phyloP scores from a whole-genome alignment of 352 stramenopile species.

The Pythium biforme region DNA sequence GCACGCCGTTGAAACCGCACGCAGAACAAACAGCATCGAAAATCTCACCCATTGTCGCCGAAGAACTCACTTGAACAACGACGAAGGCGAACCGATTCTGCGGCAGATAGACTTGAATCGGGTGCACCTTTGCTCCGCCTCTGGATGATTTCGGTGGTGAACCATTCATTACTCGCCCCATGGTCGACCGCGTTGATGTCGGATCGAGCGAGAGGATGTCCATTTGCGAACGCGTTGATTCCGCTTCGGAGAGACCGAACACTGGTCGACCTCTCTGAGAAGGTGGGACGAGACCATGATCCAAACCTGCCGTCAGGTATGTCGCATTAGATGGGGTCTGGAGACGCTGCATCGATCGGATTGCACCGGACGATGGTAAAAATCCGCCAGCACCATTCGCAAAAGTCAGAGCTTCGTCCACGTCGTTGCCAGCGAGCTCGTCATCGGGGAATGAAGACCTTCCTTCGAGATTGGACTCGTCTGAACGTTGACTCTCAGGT shows the following conservation, averaged over 20 bases:
- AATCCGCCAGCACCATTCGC: conserved; percentile 34
- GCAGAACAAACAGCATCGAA: conserved; percentile 78
- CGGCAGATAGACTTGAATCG: conserved; percentile 79
- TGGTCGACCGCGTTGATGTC: conserved; percentile 51
- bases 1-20: conserved; percentile 68
- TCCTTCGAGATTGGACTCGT: conserved; percentile 3
- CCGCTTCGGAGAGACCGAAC: conserved; percentile 45
- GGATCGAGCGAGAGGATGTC: conserved; percentile 62
- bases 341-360: conserved; percentile 64
- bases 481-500: conserved; percentile 30
- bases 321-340: conserved; percentile 54
- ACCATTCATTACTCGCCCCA: conserved; percentile 18
- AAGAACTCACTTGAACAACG: conserved; percentile 59
- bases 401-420: conserved; percentile 34
- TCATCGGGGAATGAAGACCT: conserved; percentile 22
- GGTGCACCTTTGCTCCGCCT: conserved; percentile 37
- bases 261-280: conserved; percentile 51
- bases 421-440: conserved; percentile 34
- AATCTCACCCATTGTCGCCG: conserved; percentile 59
- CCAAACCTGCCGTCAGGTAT: conserved; percentile 24
- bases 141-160: conserved; percentile 45
- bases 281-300: conserved; percentile 20
- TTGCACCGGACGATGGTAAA: conserved; percentile 48
- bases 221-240: conserved; percentile 52
- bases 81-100: conserved; percentile 86